A percentile compares a stretch with the other conserved stretches of the same genome.
phyloP scores from a whole-genome alignment of 331 rosid species.

The Quercus tomentella region DNA sequence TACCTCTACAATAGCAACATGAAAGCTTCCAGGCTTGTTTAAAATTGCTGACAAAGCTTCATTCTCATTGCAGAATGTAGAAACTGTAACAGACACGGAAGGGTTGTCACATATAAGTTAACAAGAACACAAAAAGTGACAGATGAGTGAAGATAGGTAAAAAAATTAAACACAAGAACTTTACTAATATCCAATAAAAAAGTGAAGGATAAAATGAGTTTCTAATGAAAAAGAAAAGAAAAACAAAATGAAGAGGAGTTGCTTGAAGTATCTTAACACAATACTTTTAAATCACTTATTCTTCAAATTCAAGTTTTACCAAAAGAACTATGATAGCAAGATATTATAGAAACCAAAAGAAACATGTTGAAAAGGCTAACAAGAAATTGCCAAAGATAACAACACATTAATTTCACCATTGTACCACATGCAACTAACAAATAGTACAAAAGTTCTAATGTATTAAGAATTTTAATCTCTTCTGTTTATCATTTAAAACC shows the following conservation, averaged over 20 bases:
- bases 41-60: constrained; percentile 81
- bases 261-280: background rate
- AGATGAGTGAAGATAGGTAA: background rate
- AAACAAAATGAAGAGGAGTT: background rate
- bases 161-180: background rate
- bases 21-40: constrained; percentile 60
- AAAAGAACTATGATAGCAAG: background rate
- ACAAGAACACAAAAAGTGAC: background rate
- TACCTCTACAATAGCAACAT: constrained; percentile 94
- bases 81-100: constrained; percentile 44
- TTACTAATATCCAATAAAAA: background rate
- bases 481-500: constrained; percentile 18
- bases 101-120: constrained; percentile 23
- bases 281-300: background rate
- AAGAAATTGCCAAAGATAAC: constrained; percentile 21
- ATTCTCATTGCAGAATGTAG: constrained; percentile 59
- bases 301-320: background rate
- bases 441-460: constrained; percentile 1
- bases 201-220: no score
- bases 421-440: constrained; percentile 33
- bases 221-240: no score
- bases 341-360: background rate
- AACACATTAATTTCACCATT: constrained; percentile 11
- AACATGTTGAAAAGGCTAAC: background rate
- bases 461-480: constrained; percentile 4